These are phyloP conservation scores for Graphiopsis chlorocephala DNA, from an alignment of 2,329 filamentous ascomycete genomes.

Conservation along the genomic window DNA sequence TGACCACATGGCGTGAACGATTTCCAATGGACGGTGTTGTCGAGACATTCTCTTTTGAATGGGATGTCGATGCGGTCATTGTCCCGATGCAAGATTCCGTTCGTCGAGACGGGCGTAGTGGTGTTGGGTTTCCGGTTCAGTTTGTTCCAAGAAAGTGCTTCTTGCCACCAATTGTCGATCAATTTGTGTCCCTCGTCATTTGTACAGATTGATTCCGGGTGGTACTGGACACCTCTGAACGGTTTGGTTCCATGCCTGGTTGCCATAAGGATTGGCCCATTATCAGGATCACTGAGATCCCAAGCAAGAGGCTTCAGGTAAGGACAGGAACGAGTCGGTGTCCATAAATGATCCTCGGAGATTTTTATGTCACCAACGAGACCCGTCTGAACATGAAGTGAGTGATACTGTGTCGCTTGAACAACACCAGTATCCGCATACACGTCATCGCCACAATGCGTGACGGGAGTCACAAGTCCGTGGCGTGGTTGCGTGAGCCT, in stretches of 20 bases:
- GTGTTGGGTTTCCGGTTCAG: not conserved
- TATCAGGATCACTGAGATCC: slow-evolving; percentile 45
- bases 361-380: slow-evolving; percentile 34
- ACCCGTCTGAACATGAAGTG: slow-evolving; percentile 46
- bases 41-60: not conserved
- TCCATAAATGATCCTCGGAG: slow-evolving; percentile 34
- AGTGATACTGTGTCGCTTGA: slow-evolving; percentile 75
- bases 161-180: slow-evolving; percentile 71
- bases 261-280: slow-evolving; percentile 70
- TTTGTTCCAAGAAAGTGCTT: slow-evolving; percentile 43
- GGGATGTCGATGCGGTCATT: not conserved
- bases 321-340: slow-evolving; percentile 35
- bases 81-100: not conserved
- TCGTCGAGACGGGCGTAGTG: not conserved
- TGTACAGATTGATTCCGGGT: slow-evolving; percentile 86
- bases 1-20: not conserved
- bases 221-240: slow-evolving; percentile 86
- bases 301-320: slow-evolving; percentile 47
- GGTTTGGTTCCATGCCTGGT: slow-evolving; percentile 66
- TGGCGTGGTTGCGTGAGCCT: slow-evolving; percentile 72
- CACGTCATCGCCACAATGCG: slow-evolving; percentile 60
- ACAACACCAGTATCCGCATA: slow-evolving; percentile 62
- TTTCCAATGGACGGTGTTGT: not conserved
- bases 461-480: slow-evolving; percentile 71
- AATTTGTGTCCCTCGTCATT: slow-evolving; percentile 63